A percentile compares a stretch with the other conserved stretches of the same genome.
Conservation (phyloP, 73 alveolate species). For the Tetrahymena elliotti region DNA sequence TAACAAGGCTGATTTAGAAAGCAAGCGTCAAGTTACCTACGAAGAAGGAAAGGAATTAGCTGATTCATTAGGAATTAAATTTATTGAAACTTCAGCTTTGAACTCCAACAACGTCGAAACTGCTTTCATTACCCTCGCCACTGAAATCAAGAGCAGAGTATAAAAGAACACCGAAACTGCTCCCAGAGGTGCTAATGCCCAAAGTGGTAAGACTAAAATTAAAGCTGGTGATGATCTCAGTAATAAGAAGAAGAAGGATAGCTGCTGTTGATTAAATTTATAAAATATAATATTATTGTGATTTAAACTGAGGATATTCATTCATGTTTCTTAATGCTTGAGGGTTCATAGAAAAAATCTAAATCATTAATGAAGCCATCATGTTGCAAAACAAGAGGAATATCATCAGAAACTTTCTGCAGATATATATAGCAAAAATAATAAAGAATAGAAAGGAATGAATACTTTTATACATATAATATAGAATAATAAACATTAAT, state of each 20-base stretch:
- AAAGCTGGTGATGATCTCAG: not conserved
- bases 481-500: not conserved
- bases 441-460: not conserved
- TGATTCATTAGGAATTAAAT: constrained; percentile 58
- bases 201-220: not conserved
- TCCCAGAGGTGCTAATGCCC: constrained; percentile 8
- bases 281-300: not conserved
- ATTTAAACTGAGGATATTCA: not conserved
- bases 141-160: constrained; percentile 46
- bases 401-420: not conserved
- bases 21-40: constrained; percentile 60
- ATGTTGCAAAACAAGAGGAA: not conserved
- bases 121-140: constrained; percentile 39
- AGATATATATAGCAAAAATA: not conserved
- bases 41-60: constrained; percentile 68
- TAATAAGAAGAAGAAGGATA: not conserved
- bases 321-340: not conserved
- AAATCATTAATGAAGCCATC: not conserved
- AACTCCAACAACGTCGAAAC: constrained; percentile 39
- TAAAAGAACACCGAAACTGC: constrained; percentile 20
- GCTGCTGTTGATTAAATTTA: constrained; percentile 30
- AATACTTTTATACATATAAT: not conserved
- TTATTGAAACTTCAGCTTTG: constrained; percentile 54
- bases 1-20: constrained; percentile 65
- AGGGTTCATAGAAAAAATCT: not conserved